phyloP scores from a whole-genome alignment of 2,329 filamentous ascomycete species.

The Tympanopsis confertula region DNA sequence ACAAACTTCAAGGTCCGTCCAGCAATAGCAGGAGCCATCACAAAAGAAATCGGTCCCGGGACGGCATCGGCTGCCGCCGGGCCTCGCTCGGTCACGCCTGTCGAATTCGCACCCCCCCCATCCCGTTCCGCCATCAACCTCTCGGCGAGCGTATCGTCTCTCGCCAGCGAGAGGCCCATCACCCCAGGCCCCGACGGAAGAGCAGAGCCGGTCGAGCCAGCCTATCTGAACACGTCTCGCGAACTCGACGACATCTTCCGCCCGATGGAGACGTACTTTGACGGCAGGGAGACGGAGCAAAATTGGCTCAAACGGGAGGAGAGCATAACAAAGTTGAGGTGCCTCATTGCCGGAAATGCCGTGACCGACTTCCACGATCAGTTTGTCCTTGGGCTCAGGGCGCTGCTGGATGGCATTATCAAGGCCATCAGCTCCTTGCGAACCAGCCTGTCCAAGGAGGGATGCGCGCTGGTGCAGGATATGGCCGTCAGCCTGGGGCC shows the following conservation, averaged over 20 bases:
- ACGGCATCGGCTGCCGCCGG: conserved; percentile 24
- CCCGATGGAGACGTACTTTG: conserved; percentile 47
- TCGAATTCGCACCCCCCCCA: not conserved
- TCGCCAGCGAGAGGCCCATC: no score
- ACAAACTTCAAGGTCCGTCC: conserved; percentile 57
- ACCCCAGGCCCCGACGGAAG: no score
- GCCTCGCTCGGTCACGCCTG: not conserved
- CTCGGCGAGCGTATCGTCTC: no score
- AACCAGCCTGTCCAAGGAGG: conserved; percentile 49
- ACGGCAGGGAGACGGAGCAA: conserved; percentile 49
- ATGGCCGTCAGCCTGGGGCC: conserved; percentile 43
- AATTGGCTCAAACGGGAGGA: conserved; percentile 54
- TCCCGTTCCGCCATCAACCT: no score
- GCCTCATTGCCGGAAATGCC: conserved; percentile 48
- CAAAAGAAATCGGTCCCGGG: conserved; percentile 38
- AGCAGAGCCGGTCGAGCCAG: conserved; percentile 31
- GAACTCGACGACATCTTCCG: conserved; percentile 49
- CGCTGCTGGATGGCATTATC: conserved; percentile 48
- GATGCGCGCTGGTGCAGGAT: conserved; percentile 48
- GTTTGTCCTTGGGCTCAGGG: conserved; percentile 43
- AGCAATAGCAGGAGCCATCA: conserved; percentile 48
- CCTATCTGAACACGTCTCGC: conserved; percentile 42
- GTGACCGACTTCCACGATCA: conserved; percentile 40
- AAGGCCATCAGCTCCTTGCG: conserved; percentile 50
- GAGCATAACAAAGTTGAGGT: conserved; percentile 41